Conservation (phyloP, 495 filamentous ascomycete genomes). For the Cercophora scortea region DNA sequence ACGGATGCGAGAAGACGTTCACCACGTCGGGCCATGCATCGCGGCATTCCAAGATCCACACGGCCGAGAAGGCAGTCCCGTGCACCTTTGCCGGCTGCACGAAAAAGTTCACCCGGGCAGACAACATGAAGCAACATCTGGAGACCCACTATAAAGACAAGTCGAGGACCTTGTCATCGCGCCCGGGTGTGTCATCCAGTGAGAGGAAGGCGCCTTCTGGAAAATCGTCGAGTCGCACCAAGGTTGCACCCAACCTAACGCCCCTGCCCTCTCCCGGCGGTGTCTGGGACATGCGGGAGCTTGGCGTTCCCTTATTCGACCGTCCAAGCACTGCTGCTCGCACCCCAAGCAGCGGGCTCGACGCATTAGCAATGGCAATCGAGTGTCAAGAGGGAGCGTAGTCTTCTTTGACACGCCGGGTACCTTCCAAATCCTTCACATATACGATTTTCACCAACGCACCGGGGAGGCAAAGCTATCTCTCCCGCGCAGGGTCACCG, state of each 20-base stretch:
- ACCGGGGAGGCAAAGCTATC: no score
- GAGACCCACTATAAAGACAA: constrained; percentile 70
- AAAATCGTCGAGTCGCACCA: constrained; percentile 22
- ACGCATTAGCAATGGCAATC: constrained; percentile 33
- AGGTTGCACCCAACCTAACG: constrained; percentile 2
- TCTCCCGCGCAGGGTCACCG: no score
- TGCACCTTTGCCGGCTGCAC: constrained; percentile 71
- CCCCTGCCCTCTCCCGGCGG: constrained; percentile 24
- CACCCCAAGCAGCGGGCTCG: constrained; percentile 30
- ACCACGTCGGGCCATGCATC: constrained; percentile 95
- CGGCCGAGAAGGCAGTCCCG: constrained; percentile 84
- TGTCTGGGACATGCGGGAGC: constrained; percentile 35
- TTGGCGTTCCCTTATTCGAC: constrained; percentile 29
- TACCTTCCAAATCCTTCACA: no score
- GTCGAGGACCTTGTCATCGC: constrained; percentile 25
- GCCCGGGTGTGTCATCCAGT: constrained; percentile 10
- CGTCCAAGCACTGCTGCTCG: constrained; percentile 23
- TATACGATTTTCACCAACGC: no score
- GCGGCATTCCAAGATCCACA: constrained; percentile 95
- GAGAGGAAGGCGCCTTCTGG: constrained; percentile 27
- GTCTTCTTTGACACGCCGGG: background rate
- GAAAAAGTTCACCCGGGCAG: constrained; percentile 91
- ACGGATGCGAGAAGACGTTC: constrained; percentile 73
- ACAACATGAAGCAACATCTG: constrained; percentile 98
- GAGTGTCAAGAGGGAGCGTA: constrained; percentile 30